Percentiles rank a stretch among this genome's conserved stretches.
phyloP scores from a whole-genome alignment of 1,139 yeast genomes.

The Saccharomycopsis crataegensis region DNA sequence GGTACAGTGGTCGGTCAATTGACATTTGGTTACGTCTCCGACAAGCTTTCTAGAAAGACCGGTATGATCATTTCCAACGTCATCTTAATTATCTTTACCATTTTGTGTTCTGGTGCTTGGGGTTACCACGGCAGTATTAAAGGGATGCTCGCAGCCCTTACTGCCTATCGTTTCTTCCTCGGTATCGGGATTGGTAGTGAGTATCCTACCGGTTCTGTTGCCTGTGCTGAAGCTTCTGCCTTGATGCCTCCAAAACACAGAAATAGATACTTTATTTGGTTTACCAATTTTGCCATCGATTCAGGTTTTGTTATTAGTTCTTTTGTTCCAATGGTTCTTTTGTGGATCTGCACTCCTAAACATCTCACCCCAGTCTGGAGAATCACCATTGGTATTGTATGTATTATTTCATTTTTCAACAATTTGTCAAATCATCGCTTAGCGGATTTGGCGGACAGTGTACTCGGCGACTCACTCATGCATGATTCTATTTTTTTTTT shows the following conservation, averaged over 20 bases:
- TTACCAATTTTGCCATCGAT: conserved; percentile 86
- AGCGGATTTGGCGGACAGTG: background rate
- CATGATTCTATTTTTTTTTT: background rate
- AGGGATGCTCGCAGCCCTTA: conserved; percentile 76
- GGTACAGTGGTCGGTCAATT: conserved; percentile 91
- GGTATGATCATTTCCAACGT: conserved; percentile 76
- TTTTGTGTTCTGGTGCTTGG: conserved; percentile 82
- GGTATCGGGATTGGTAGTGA: conserved; percentile 88
- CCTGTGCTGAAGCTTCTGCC: conserved; percentile 87
- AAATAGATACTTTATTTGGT: conserved; percentile 84
- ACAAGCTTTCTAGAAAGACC: conserved; percentile 65
- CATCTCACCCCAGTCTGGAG: conserved; percentile 87
- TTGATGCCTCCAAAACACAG: conserved; percentile 72
- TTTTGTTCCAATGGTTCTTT: conserved; percentile 77
- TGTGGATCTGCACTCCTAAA: conserved; percentile 70
- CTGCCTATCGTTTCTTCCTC: conserved; percentile 77
- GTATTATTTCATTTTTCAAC: background rate
- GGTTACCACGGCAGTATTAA: conserved; percentile 58
- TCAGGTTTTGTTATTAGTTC: conserved; percentile 77
- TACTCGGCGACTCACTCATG: background rate
- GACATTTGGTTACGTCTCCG: conserved; percentile 70
- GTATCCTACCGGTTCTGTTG: conserved; percentile 89
- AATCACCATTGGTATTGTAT: conserved; percentile 62
- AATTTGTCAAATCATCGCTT: background rate
- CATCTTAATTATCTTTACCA: conserved; percentile 65